These are phyloP conservation scores for Penicillium verhagenii DNA, from an alignment of 495 filamentous ascomycete genomes.

Conservation along the genomic window DNA sequence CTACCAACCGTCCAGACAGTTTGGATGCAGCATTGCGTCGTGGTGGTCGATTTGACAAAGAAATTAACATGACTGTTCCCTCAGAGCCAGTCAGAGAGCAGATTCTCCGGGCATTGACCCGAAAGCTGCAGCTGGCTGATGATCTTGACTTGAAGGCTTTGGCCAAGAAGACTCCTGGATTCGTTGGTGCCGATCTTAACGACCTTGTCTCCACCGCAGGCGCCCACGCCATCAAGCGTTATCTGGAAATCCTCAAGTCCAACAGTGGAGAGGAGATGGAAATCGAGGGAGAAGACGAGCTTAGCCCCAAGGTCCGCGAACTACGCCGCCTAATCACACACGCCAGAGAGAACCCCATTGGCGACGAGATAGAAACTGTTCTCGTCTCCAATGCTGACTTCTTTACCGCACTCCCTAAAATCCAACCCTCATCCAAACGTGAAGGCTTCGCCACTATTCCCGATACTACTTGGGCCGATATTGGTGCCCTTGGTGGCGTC, in stretches of 20 bases:
- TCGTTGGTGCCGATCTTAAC: conserved; percentile 92
- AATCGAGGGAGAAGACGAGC: conserved; percentile 40
- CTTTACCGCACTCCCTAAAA: conserved; percentile 72
- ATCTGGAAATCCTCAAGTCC: conserved; percentile 51
- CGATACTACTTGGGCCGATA: conserved; percentile 93
- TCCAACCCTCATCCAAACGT: conserved; percentile 89
- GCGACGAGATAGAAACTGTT: conserved; percentile 43
- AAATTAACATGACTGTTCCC: conserved; percentile 95
- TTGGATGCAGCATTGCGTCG: conserved; percentile 84
- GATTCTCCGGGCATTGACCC: conserved; percentile 76
- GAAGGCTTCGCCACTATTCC: conserved; percentile 97
- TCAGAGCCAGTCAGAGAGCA: conserved; percentile 79
- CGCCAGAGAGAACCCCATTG: conserved; percentile 49
- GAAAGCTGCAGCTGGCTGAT: conserved; percentile 63
- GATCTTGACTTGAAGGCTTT: conserved; percentile 77
- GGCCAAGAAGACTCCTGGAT: conserved; percentile 88
- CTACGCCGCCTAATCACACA: conserved; percentile 54
- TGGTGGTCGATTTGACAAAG: conserved; percentile 84
- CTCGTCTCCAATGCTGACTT: conserved; percentile 65
- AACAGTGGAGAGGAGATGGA: conserved; percentile 55
- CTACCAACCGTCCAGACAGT: conserved; percentile 89
- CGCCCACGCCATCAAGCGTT: conserved; percentile 61
- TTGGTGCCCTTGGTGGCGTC: conserved; percentile 78
- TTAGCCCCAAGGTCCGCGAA: conserved; percentile 46
- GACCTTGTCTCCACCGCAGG: conserved; percentile 75